These are phyloP conservation scores for Penicillium verhagenii DNA, from an alignment of 495 filamentous ascomycete species.

Conservation along the genomic window DNA sequence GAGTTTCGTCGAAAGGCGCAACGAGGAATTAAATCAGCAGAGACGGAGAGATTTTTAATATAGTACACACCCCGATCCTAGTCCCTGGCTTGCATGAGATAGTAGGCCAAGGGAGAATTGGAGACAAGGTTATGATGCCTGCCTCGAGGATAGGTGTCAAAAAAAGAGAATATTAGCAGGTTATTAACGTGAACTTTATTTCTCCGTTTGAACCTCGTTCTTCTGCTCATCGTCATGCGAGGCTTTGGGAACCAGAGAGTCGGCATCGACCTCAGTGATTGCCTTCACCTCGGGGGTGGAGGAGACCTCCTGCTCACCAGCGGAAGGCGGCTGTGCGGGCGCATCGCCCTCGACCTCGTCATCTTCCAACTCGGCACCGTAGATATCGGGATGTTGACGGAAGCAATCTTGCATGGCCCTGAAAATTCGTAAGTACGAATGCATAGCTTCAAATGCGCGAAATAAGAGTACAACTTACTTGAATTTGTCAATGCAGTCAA, in stretches of 20 bases:
- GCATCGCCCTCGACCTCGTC: conserved; percentile 58
- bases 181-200: neutral
- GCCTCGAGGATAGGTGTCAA: neutral
- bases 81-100: conserved; percentile 14
- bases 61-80: conserved; percentile 30
- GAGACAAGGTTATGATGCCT: neutral
- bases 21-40: conserved; percentile 10
- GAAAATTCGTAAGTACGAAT: conserved; percentile 10
- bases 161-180: neutral
- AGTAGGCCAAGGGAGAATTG: neutral
- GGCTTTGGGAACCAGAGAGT: conserved; percentile 48
- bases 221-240: conserved; percentile 44
- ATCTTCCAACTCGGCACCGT: conserved; percentile 84
- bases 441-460: conserved; percentile 9
- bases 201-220: conserved; percentile 30
- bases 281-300: conserved; percentile 22
- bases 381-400: conserved; percentile 83
- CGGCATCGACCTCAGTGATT: conserved; percentile 15
- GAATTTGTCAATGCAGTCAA: conserved; percentile 98
- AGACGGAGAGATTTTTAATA: conserved; percentile 23
- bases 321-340: conserved; percentile 13
- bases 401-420: conserved; percentile 98
- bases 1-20: conserved; percentile 22
- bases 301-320: conserved; percentile 16
- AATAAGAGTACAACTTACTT: conserved; percentile 58